A percentile compares a stretch with the other conserved stretches of the same genome.
phyloP scores from a whole-genome alignment of 306 rosid species.

The Citrullus colocynthis region DNA sequence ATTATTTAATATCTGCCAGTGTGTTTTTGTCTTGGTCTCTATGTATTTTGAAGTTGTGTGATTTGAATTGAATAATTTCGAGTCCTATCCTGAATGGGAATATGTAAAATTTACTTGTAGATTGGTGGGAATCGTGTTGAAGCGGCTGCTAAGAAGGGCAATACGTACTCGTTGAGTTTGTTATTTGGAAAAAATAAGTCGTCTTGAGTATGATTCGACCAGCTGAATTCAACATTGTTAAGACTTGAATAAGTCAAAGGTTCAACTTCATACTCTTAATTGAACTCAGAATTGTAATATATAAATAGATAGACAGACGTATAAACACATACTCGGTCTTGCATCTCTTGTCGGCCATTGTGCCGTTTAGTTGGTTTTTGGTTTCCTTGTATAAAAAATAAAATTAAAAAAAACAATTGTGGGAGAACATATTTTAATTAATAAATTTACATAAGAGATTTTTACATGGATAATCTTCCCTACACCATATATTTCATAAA shows the following conservation, averaged over 20 bases:
- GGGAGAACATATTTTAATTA: no score
- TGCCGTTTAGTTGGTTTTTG: no score
- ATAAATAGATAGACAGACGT: no score
- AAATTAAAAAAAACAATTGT: no score
- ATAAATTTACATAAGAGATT: no score
- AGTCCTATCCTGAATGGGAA: not conserved
- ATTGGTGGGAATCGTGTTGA: conserved; percentile 70
- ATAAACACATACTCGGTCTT: no score
- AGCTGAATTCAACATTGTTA: not conserved
- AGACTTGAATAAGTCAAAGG: not conserved
- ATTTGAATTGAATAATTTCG: not conserved
- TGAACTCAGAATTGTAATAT: not conserved
- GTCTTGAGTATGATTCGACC: not conserved
- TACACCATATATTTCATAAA: no score
- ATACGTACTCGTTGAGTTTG: conserved; percentile 60
- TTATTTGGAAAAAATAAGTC: conserved; percentile 64
- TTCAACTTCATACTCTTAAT: not conserved
- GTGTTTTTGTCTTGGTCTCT: not conserved
- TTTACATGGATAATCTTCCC: no score
- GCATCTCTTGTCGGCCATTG: no score
- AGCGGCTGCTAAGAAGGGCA: conserved; percentile 69
- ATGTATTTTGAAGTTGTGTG: not conserved
- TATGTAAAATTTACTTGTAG: conserved; percentile 16
- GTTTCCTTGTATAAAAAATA: no score
- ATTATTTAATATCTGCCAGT: not conserved